Evolutionary conservation across 1,284 basidiomycete species (phyloP), one percentile per base, ranked within the genome.

Genomic region (Melanopsichium pennsylvanicum): DNA sequence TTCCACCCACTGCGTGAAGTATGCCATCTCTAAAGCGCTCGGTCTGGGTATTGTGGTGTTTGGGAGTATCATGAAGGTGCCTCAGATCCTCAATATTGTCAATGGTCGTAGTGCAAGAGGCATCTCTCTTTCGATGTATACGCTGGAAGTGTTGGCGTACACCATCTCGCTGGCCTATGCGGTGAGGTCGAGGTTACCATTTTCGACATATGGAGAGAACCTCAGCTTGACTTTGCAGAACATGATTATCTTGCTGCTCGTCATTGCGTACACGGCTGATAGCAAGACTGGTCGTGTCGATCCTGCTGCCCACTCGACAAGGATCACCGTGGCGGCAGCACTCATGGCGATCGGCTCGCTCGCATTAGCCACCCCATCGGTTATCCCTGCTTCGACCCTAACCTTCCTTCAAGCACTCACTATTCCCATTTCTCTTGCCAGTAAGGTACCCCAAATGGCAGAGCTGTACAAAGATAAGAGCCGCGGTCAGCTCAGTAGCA

Each of bases 11-110:
- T 98, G 95, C 81, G 84, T 98, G 79, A 93, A 93, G 81, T 92
- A 92, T 80, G 87, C 91, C 2, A 82, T 97, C 47, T 97, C 93
- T 3, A 98, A 97, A 79, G 92, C 88, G 0, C 84, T 98, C 8
- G 95, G 95, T 0, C 83, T 97, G 23, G 94, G 90, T 0, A 94
- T 98, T 63, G 93, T 97, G 34, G 84, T 92, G 1, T 95, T 93
- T 44, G 93, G 94, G 2, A 89, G 89, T 22, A 92, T 97, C 62
- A 91, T 97, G 88, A 97, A 97, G 83, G 86, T 97, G 12, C 95
- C 95, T 4, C 95, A 97, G 80, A 86, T 86, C 49, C 72, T 84
- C 74, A 86, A 85, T 78, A 85, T 86, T 50, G 71, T 85, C 7
- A 72, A 75, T 15, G 75, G 88, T 5, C 84, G 85, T 15, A 93